Evolutionary conservation across 129 eudicot species (phyloP), one percentile per base, ranked within the genome.

Genomic region (Artemisia tridentata): DNA sequence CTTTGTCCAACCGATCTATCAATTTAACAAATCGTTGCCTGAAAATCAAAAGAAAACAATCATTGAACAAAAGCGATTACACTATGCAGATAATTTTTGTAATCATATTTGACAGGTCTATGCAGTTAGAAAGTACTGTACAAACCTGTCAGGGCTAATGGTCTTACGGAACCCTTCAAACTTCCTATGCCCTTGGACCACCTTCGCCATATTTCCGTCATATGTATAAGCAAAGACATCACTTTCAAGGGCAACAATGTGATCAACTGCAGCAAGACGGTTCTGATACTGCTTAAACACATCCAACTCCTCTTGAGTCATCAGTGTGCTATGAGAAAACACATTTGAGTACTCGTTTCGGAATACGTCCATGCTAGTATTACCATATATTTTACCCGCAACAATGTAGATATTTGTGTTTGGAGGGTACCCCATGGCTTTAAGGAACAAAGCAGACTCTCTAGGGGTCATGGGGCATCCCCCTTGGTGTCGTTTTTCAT

Each of bases 181-280:
- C 74, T 78, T 77, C 74, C 99, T 76, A 69, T 93, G 99, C 13
- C 99, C 99, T 65, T 87, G 96, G 58, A 93, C 97, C n/a, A 91
- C 97, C 79, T 93, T 93, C 0, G 99, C 99, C 98, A 93, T 89
- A 77, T 93, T 89, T 21, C 99, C 99, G n/a, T 93, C 97, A 46
- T 93, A 93, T 1, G 99, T 93, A 46, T 93, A 90, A 31, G 86
- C 83, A 75, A 93, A 93, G 15, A 81, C 92, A 68, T 93, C 96
- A 38, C 99, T 90, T 59, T 87, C 91, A 10, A 93, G 86, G 29
- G 99, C 99, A 1, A 93, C 91, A 18, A 93, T 86, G 62, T 93
- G 83, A 76, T 93, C 99, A 57, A 93, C 76, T 15, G 99, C 97
- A 0, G 99, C 99, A 18, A 93, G 95, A 8, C 97, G 95, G 25